Evolutionary conservation across 2,329 filamentous ascomycete species (phyloP).

Genomic region (Xylariaceae sp.): DNA sequence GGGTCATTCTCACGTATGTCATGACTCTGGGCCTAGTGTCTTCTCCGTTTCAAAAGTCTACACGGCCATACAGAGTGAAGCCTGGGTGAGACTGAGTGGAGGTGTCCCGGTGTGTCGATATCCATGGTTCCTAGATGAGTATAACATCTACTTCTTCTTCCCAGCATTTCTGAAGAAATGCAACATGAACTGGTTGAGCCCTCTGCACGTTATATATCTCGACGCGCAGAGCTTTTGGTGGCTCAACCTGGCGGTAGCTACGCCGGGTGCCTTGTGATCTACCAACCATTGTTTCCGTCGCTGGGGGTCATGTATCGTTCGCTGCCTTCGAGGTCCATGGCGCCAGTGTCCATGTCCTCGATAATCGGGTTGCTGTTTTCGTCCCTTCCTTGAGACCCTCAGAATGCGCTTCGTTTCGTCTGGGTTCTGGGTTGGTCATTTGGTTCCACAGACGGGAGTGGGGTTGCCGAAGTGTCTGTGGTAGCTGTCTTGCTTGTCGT

Average conservation of each 20-base stretch:
- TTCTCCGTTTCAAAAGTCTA: conserved; percentile 3
- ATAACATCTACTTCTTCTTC: neutral
- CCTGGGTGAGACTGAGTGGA: neutral
- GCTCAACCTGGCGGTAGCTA: neutral
- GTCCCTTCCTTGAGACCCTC: neutral
- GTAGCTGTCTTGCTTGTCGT: too few relatives aligned
- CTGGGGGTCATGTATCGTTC: neutral
- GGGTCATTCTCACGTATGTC: neutral
- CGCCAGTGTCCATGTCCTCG: neutral
- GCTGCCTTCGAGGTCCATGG: neutral
- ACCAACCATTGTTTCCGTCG: neutral
- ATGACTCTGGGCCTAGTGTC: conserved; percentile 1
- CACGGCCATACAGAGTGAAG: neutral
- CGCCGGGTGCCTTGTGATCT: neutral
- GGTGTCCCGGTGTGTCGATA: neutral
- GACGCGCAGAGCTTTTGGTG: neutral
- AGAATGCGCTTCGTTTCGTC: too few relatives aligned
- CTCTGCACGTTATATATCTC: neutral
- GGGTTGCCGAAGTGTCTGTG: too few relatives aligned
- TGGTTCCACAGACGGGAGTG: too few relatives aligned
- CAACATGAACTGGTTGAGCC: neutral
- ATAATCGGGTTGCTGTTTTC: too few relatives aligned
- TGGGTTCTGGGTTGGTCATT: too few relatives aligned
- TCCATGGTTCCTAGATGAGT: neutral
- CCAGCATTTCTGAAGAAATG: conserved; percentile 4